Evolutionary conservation across 495 filamentous ascomycete species (phyloP).

Genomic region (Lophiotrema nucula): DNA sequence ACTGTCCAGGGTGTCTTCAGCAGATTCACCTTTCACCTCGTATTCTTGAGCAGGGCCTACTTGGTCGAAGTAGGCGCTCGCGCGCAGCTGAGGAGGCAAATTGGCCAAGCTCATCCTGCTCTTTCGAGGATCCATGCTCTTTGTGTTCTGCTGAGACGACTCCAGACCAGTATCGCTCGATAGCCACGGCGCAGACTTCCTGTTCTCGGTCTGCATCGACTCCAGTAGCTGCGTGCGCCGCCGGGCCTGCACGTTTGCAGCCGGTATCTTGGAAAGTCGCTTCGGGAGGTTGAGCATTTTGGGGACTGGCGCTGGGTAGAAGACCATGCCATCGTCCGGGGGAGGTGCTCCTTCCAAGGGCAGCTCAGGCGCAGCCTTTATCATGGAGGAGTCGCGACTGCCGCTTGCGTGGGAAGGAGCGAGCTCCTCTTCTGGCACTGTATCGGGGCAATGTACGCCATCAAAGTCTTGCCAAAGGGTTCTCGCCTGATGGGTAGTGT

Average conservation of each 20-base stretch:
- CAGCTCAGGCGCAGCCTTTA: constrained; percentile 48
- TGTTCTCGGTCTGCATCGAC: constrained; percentile 44
- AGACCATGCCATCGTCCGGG: constrained; percentile 77
- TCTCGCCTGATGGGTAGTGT: constrained; percentile 66
- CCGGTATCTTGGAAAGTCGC: constrained; percentile 72
- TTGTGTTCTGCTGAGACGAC: constrained; percentile 10
- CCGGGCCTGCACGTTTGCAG: constrained; percentile 59
- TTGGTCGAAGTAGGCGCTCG: constrained; percentile 85
- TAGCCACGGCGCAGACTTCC: constrained; percentile 52
- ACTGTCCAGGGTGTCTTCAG: constrained; percentile 84
- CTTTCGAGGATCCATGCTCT: constrained; percentile 21
- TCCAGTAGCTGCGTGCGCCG: constrained; percentile 57
- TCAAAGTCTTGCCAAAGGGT: constrained; percentile 87
- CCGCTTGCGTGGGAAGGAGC: constrained; percentile 19
- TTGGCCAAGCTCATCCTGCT: constrained; percentile 45
- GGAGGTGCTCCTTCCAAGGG: constrained; percentile 44
- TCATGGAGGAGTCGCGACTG: constrained; percentile 42
- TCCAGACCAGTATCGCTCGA: constrained; percentile 30
- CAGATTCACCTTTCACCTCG: constrained; percentile 73
- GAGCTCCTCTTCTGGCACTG: constrained; percentile 41
- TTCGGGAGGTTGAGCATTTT: constrained; percentile 90
- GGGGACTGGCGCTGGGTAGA: constrained; percentile 92
- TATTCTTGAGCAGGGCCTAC: constrained; percentile 60
- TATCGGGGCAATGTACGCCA: constrained; percentile 74
- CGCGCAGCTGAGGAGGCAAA: constrained; percentile 84